Evolutionary conservation across 2,329 filamentous ascomycete genomes (phyloP), one percentile per base, ranked within the genome.

Genomic region (Fusarium devonianum): DNA sequence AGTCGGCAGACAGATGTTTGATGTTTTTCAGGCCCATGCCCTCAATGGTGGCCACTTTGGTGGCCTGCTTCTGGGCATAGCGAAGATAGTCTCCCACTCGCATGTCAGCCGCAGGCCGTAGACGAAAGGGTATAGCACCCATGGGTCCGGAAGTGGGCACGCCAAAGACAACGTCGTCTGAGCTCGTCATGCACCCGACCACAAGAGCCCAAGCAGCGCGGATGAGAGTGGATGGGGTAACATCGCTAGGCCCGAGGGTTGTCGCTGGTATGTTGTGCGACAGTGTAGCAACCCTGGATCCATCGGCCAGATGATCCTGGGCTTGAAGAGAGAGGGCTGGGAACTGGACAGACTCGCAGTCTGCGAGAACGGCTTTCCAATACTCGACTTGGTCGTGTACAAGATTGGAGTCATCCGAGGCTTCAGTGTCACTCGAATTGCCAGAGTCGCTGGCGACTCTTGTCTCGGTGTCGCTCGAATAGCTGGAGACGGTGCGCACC

Each of bases 141-240:
- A 78, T 73, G 42, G 75, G 65, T 4, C 76, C 75, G 1, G 73
- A 73, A 2, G 76, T 58, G 0, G 73, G 76, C 36, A 71, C 69
- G 1, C 75, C 76, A 46, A 77, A 77, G 9, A 73, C 61, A 6
- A 77, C 68, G 40, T 77, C 74, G 2, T 69, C 29, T 2, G 51
- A 51, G 4, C 44, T 78, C 3, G 16, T 84, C 8, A 70, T 69
- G 17, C 74, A 68, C 4, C 48, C n/a, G 4, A 4, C 83, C 1
- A 86, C 61, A 38, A 79, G 75, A 7, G 76, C 74, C 61, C 80
- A 75, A 0, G 83, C 81, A 21, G 78, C 75, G 1, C 56, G 48
- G 11, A 66, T 25, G 4, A 62, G 3, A 0, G 41, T 62, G 1
- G 62, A 41, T 3, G 39, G 36, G 0, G 56, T 62, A 4, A 41